phyloP scores from a whole-genome alignment of 2,329 filamentous ascomycete species.

The Claviceps arundinis region DNA sequence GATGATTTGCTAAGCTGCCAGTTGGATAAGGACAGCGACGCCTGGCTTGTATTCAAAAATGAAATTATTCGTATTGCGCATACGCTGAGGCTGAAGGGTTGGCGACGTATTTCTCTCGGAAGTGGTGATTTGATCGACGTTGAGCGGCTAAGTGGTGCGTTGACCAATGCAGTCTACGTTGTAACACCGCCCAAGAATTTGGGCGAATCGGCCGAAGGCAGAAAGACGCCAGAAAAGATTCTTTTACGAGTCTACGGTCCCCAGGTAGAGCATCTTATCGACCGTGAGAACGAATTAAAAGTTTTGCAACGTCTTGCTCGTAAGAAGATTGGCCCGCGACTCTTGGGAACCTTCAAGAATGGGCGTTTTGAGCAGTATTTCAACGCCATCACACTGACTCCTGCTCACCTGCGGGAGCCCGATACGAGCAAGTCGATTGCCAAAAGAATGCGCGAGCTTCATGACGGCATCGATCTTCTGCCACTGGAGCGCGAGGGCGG shows the following conservation, averaged over 20 bases:
- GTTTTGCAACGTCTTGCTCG: constrained; percentile 76
- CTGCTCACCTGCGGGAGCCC: constrained; percentile 61
- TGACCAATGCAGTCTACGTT: constrained; percentile 95
- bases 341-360: constrained; percentile 86
- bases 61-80: constrained; percentile 84
- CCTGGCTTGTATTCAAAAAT: constrained; percentile 78
- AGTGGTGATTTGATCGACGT: constrained; percentile 55
- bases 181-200: constrained; percentile 66
- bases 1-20: constrained; percentile 29
- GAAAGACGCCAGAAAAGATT: constrained; percentile 49
- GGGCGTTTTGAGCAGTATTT: constrained; percentile 94
- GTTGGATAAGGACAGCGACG: constrained; percentile 55
- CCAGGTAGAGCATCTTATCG: constrained; percentile 90
- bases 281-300: constrained; percentile 76
- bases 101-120: constrained; percentile 69
- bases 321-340: constrained; percentile 83
- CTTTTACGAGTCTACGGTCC: constrained; percentile 87
- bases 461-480: constrained; percentile 82
- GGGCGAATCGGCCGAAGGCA: constrained; percentile 21
- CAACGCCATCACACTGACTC: constrained; percentile 67
- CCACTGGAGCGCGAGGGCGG: constrained; percentile 65
- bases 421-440: constrained; percentile 87
- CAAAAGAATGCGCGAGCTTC: constrained; percentile 92
- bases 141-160: constrained; percentile 70
- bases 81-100: constrained; percentile 80